Base-by-base conservation (phyloP, 2,329 filamentous ascomycete genomes). In the Laburnicola sp. region DNA sequence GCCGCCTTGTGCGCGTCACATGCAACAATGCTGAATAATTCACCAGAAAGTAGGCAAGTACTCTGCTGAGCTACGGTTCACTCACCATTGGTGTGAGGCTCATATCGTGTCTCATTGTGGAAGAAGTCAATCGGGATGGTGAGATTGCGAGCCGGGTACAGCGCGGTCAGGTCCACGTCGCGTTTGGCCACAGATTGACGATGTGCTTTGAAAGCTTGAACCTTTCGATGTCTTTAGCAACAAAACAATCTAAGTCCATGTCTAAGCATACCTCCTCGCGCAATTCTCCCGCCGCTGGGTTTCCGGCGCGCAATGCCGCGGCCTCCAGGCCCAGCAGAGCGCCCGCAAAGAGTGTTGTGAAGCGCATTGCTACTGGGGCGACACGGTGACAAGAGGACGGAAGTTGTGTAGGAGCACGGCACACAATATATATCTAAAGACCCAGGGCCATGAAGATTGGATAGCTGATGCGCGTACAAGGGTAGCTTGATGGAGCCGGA, bases 41-140 rank as follows among this genome's bases (percentile, higher is more conserved):
- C 16, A 16, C 16, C 16, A 16, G 16, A 16, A 16, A 16, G 16
- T 16, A 16, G 16, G 16, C 16, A 16, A 16, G 1, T 16, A 16
- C 16, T 16, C 16, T 16, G 16, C 16, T 16, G 16, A 16, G 16
- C 16, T 16, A 16, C 16, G 16, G 16, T 16, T 23, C 31, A 45
- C 43, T 30, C 25, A 45, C 71, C 86, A 59, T 87, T 76, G 6
- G 81, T 83, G 70, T 95, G 90, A 31, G 91, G 89, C 69, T 86
- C 88, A 66, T 95, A 95, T 42, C 79, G 76, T 2, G 84, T 82
- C 48, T 91, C 86, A 64, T 93, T 90, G 73, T 88, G 88, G 74
- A 94, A 95, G 67, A 94, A 89, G 70, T 96, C 90, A 30, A 95
- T 77, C 0, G 82, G 82, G 1, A 82, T 78, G 0, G 79, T 78